phyloP scores from a whole-genome alignment of 2,329 filamentous ascomycete species.

The Fusarium torulosum region DNA sequence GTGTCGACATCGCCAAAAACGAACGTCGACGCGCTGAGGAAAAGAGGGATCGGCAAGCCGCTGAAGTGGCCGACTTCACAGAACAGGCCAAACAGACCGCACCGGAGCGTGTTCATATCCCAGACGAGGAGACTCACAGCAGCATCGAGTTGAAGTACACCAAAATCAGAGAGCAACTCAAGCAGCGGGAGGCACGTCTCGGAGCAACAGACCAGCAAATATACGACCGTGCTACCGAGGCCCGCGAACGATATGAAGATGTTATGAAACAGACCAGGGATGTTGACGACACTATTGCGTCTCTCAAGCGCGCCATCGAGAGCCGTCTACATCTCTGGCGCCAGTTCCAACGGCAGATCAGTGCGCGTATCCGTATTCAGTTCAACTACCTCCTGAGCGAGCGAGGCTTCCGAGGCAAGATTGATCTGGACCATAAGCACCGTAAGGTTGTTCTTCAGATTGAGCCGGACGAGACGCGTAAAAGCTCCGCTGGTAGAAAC shows the following conservation, averaged over 20 bases:
- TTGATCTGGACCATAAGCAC: constrained; percentile 81
- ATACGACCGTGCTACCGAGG: constrained; percentile 60
- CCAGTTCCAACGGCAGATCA: constrained; percentile 85
- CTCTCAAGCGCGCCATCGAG: constrained; percentile 70
- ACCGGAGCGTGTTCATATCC: constrained; percentile 69
- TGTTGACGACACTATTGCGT: constrained; percentile 57
- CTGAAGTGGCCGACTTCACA: constrained; percentile 66
- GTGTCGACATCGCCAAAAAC: constrained; percentile 61
- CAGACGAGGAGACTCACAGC: constrained; percentile 71
- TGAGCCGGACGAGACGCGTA: constrained; percentile 76
- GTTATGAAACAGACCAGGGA: constrained; percentile 58
- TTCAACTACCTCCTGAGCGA: constrained; percentile 92
- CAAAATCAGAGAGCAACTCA: constrained; percentile 69
- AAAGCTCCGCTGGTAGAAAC: constrained; percentile 77
- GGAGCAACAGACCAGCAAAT: constrained; percentile 77
- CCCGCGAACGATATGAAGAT: constrained; percentile 58
- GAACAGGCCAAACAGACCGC: constrained; percentile 67
- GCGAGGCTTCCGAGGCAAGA: constrained; percentile 85
- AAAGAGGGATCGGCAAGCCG: constrained; percentile 61
- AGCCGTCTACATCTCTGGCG: constrained; percentile 82
- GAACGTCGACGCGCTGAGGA: constrained; percentile 60
- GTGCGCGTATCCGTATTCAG: constrained; percentile 83
- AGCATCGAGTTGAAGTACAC: constrained; percentile 68
- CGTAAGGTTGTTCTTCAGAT: constrained; percentile 83
- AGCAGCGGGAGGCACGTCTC: constrained; percentile 66